A percentile compares a stretch with the other conserved stretches of the same genome.
Conservation (phyloP, 345 rosid species). For the Schrenkiella parvula region DNA sequence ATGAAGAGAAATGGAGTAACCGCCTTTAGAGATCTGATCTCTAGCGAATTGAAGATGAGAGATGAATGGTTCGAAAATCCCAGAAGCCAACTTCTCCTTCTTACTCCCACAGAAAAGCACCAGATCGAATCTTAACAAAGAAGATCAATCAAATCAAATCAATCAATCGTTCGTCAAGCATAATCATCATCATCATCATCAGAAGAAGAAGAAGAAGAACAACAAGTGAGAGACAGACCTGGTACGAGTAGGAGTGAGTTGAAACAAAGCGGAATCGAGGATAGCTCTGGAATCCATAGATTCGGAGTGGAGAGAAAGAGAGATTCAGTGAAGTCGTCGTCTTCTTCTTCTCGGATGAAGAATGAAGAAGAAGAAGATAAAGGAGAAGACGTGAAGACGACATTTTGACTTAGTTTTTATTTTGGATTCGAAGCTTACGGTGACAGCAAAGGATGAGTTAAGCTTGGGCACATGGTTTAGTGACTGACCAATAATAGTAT, state of each 20-base stretch:
- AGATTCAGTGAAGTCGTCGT: background rate
- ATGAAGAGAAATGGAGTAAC: constrained; percentile 70
- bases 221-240: constrained; percentile 38
- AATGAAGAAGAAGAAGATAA: background rate
- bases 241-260: constrained; percentile 91
- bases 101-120: constrained; percentile 57
- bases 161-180: constrained; percentile 1
- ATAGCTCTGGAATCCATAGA: constrained; percentile 53
- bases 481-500: constrained; percentile 11
- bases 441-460: constrained; percentile 39
- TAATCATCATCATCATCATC: background rate
- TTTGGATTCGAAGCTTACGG: constrained; percentile 29
- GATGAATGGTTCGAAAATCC: constrained; percentile 74
- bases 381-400: constrained; percentile 25
- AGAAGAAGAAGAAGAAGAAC: background rate
- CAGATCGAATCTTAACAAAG: constrained; percentile 60
- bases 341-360: background rate
- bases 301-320: constrained; percentile 10
- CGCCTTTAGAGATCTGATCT: constrained; percentile 83
- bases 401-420: background rate
- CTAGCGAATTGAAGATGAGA: constrained; percentile 67
- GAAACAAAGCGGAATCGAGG: constrained; percentile 75
- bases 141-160: background rate
- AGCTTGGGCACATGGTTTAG: constrained; percentile 19
- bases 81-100: constrained; percentile 82